phyloP scores from a whole-genome alignment of 177 flowering plant species.

The Tripterygium wilfordii region DNA sequence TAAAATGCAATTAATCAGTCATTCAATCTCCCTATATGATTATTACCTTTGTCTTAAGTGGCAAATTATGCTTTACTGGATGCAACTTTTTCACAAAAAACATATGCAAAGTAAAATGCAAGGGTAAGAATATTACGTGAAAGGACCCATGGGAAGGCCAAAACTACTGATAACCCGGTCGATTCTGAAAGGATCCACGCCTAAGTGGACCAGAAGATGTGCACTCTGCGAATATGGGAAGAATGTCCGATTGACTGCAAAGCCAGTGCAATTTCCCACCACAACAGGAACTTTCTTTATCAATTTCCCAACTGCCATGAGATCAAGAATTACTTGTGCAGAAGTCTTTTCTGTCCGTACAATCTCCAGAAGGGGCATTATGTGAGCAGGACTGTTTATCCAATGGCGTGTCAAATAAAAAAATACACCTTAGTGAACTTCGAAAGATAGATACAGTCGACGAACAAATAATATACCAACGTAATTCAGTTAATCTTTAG shows the following conservation, averaged over 20 bases:
- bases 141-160: conserved; percentile 96
- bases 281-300: conserved; percentile 94
- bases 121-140: conserved; percentile 61
- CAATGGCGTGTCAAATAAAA: conserved; percentile 9
- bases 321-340: conserved; percentile 89
- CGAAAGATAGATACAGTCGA: too few relatives aligned
- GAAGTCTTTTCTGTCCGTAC: conserved; percentile 86
- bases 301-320: conserved; percentile 77
- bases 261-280: conserved; percentile 94
- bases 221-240: conserved; percentile 87
- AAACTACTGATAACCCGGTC: conserved; percentile 72
- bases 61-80: too few relatives aligned
- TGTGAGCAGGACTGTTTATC: conserved; percentile 86
- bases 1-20: too few relatives aligned
- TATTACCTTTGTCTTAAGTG: too few relatives aligned
- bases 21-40: too few relatives aligned
- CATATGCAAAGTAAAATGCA: not conserved
- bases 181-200: conserved; percentile 83
- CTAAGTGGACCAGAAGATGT: conserved; percentile 59
- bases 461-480: too few relatives aligned
- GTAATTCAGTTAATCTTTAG: too few relatives aligned
- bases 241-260: conserved; percentile 92
- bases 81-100: too few relatives aligned
- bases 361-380: conserved; percentile 95
- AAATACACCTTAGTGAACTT: too few relatives aligned